Evolutionary conservation across 176 grass and related monocot species (phyloP).

Genomic region (Cenchrus purpureus): DNA sequence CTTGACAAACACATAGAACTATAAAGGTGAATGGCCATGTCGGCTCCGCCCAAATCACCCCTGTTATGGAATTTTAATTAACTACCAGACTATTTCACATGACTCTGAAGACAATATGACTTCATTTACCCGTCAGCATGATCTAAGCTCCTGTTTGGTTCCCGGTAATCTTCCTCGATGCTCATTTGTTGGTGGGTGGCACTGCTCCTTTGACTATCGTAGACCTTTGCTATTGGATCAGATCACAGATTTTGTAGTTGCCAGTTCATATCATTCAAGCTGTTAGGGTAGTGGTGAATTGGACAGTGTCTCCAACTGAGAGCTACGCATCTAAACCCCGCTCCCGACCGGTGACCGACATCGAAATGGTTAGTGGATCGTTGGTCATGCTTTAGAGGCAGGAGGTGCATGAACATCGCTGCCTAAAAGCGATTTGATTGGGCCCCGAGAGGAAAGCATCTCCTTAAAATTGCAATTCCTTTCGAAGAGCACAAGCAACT

Average conservation of each 20-base stretch:
- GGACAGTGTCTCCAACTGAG: slow-evolving; percentile 10
- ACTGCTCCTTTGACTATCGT: slow-evolving; percentile 28
- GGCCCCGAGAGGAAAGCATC: background rate
- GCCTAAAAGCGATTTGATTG: background rate
- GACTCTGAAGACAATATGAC: background rate
- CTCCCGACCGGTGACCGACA: slow-evolving; percentile 31
- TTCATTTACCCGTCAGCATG: slow-evolving; percentile 28
- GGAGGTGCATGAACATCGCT: slow-evolving; percentile 6
- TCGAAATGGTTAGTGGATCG: background rate
- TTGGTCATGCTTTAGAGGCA: background rate
- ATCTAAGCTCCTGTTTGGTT: background rate
- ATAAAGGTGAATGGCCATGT: slow-evolving; percentile 22
- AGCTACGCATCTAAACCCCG: background rate
- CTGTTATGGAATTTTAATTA: background rate
- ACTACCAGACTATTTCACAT: background rate
- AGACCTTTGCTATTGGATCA: background rate
- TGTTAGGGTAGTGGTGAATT: slow-evolving; percentile 8
- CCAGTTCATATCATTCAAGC: slow-evolving; percentile 42
- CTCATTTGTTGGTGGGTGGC: slow-evolving; percentile 33
- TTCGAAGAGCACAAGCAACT: slow-evolving; percentile 22
- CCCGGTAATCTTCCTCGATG: background rate
- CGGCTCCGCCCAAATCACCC: background rate
- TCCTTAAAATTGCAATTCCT: background rate
- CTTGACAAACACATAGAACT: background rate
- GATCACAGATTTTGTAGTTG: slow-evolving; percentile 29